Evolutionary conservation across 2,329 filamentous ascomycete species (phyloP), one percentile per base, ranked within the genome.

Genomic region (Aspergillus aculeatinus): DNA sequence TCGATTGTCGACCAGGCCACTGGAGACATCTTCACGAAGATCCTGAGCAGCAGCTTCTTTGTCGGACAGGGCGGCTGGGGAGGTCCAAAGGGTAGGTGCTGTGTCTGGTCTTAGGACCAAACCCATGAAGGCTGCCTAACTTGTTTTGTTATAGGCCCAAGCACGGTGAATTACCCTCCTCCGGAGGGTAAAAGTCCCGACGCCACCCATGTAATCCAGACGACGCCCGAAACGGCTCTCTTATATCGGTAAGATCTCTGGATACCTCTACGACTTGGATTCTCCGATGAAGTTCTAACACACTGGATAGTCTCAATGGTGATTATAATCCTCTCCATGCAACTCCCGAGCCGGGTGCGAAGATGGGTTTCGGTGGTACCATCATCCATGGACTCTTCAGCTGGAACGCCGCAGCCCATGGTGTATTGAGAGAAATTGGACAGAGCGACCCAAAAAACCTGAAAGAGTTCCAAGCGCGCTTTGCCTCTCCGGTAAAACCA

Each of bases 301-400:
- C 29, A 60, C 19, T 75, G 52, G 70, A 72, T 64, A 85, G 91
- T 64, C 84, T 96, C 54, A 96, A 96, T 69, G 92, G 92, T 66
- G 93, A 96, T 80, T 96, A 96, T 79, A 96, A 96, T 80, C 93
- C 92, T 29, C 87, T 96, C 39, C 92, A 96, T 74, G 92, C 91
- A 6, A 90, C 90, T 19, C 92, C 92, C 12, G 90, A 92, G 77
- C 91, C 92, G 0, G 92, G 92, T 62, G 79, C 85, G 77, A 89
- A 92, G 79, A 96, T 96, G 91, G 92, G 93, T 61, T 96, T 96
- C 68, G 91, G 91, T 29, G 92, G 92, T 35, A 82, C 87, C 67
- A 96, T 96, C 76, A 90, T 96, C 74, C 92, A 96, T 78, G 93
- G 93, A 21, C 82, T 96, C 50, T 96, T 88, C 80, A 91, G 87